A percentile compares a stretch with the other conserved stretches of the same genome.
Evolutionary conservation across 257 asterid genomes (phyloP).

Genomic region (Solanum clarkiae): DNA sequence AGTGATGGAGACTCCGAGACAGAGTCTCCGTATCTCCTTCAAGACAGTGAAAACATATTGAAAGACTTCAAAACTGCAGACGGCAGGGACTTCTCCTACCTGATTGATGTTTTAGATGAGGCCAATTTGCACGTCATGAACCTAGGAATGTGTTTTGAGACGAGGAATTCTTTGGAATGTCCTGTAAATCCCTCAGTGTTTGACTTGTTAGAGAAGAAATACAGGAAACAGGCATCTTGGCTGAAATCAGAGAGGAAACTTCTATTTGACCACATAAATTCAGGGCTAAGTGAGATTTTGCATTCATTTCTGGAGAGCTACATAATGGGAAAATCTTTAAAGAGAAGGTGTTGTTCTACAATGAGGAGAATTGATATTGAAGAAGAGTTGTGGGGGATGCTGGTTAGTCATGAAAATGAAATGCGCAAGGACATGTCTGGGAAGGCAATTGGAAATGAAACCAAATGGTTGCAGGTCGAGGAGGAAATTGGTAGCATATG

Average conservation of each 20-base stretch:
- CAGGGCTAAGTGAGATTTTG: conserved; percentile 29
- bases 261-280: conserved; percentile 53
- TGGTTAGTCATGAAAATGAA: conserved; percentile 32
- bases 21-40: conserved; percentile 10
- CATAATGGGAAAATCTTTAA: background rate
- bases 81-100: conserved; percentile 54
- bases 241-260: conserved; percentile 42
- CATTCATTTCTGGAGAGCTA: conserved; percentile 3
- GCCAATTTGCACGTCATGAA: conserved; percentile 20
- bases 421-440: conserved; percentile 12
- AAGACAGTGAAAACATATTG: conserved; percentile 14
- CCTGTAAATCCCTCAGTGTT: conserved; percentile 43
- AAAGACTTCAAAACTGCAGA: conserved; percentile 28
- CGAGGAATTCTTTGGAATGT: conserved; percentile 32
- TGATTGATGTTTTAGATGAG: conserved; percentile 66
- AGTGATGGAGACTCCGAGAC: conserved; percentile 40
- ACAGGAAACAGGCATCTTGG: conserved; percentile 59
- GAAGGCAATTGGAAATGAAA: conserved; percentile 25
- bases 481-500: conserved; percentile 43
- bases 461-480: conserved; percentile 37
- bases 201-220: conserved; percentile 52
- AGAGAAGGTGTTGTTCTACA: conserved; percentile 3
- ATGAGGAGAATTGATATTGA: conserved; percentile 47
- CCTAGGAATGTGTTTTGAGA: conserved; percentile 20
- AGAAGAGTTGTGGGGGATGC: conserved; percentile 57